phyloP scores from a whole-genome alignment of 768 basidiomycete genomes.

The Suillus occidentalis region DNA sequence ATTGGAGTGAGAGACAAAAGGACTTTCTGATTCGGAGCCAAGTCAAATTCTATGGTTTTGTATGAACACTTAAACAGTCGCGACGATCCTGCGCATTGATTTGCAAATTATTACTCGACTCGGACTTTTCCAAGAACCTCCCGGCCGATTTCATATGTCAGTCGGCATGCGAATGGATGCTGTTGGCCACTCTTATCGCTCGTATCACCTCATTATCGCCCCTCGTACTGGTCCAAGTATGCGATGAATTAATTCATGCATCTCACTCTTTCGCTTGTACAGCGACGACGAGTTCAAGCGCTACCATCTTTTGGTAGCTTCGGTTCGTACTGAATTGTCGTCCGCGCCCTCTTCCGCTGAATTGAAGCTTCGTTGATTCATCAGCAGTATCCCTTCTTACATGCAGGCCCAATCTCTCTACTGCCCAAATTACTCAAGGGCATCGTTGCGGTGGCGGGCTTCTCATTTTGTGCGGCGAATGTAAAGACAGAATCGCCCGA shows the following conservation, averaged over 20 bases:
- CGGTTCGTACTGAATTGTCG: slow-evolving; percentile 7
- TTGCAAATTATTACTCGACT: not conserved
- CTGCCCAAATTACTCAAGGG: slow-evolving; percentile 7
- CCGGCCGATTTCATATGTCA: not conserved
- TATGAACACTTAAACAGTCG: not conserved
- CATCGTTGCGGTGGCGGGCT: slow-evolving; percentile 9
- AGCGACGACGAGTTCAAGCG: not conserved
- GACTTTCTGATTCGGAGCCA: not conserved
- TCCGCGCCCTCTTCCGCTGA: not conserved
- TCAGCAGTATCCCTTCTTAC: slow-evolving; percentile 2
- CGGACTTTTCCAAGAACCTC: not conserved
- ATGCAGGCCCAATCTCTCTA: not conserved
- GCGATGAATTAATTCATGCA: not conserved
- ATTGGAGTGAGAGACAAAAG: not conserved
- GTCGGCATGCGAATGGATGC: not conserved
- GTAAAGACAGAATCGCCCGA: not conserved
- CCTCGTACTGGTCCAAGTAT: not conserved
- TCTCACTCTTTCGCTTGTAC: not conserved
- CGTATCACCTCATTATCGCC: not conserved
- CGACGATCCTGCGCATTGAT: not conserved
- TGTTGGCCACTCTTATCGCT: not conserved
- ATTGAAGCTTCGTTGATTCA: not conserved
- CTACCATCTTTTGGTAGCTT: slow-evolving; percentile 1
- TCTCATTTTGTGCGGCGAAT: not conserved
- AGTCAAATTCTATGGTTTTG: not conserved